Base-by-base conservation (phyloP, 208 protist genomes). In the Wallacemonas sp. region DNA sequence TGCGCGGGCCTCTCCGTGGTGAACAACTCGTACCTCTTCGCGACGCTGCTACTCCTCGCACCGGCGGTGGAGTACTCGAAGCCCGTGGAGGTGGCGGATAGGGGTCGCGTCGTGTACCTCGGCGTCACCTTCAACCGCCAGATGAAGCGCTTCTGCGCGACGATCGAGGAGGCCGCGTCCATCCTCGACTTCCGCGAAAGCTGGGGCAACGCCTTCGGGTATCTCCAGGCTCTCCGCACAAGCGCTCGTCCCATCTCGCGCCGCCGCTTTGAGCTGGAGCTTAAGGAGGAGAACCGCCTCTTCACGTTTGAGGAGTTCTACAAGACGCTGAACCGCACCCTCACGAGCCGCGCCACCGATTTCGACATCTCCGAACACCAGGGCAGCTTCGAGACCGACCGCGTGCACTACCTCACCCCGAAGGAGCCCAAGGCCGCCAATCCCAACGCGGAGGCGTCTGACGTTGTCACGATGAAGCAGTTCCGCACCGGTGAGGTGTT, bases 111-210 rank as follows among this genome's bases (percentile, higher is more conserved):
- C 26, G 85, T 94, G 26, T 91, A 92, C 67, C 89, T 96, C 70
- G 86, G 85, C 60, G 78, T 96, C 29, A 85, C 83, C 8, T 89
- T 84, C 77, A 94, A 96, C 69, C 65, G 77, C 16, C 88, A 94
- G 55, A 91, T 92, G 83, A 94, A 94, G 80, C 91, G 91, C 38
- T 88, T 91, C 52, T 63, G 76, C 23, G 80, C 93, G 33, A 69
- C 62, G 62, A 80, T 94, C 67, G 70, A 73, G 29, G 84, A 92
- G 38, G 88, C 88, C 27, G 80, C 76, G 32, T 65, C 76, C 54
- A 88, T 96, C 64, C 76, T 96, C 27, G 80, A 94, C 71, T 94
- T 94, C 72, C 86, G 91, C 23, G 81, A 94, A 66, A 74, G 72
- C 48, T 80, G 80, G 67, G 89, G 87, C 71, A 29, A 61, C 17